Evolutionary conservation across 768 basidiomycete genomes (phyloP).

Genomic region (Termitomyces heimii): DNA sequence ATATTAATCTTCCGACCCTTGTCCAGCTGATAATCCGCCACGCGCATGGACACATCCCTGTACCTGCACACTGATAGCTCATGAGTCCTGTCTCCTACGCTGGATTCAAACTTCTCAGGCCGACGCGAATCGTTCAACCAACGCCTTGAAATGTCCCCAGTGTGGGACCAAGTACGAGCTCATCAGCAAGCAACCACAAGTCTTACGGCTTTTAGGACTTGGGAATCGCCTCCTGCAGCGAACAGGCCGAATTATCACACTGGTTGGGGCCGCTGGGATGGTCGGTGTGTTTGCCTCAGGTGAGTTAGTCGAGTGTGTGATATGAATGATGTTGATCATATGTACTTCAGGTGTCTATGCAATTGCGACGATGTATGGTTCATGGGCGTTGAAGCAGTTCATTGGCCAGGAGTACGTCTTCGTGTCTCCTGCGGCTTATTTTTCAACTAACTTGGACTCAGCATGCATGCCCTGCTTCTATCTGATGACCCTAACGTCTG

Average conservation of each 20-base stretch:
- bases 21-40: conserved; percentile 42
- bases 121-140: conserved; percentile 43
- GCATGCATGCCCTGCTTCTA: conserved; percentile 59
- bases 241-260: conserved; percentile 46
- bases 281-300: conserved; percentile 57
- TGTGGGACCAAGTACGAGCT: conserved; percentile 64
- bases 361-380: conserved; percentile 62
- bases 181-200: conserved; percentile 53
- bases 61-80: conserved; percentile 73
- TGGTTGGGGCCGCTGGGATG: conserved; percentile 43
- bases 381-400: conserved; percentile 63
- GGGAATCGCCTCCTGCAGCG: conserved; percentile 45
- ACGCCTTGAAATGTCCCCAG: conserved; percentile 78
- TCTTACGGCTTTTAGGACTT: conserved; percentile 43
- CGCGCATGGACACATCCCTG: conserved; percentile 76
- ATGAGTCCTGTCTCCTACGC: conserved; percentile 71
- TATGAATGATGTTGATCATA: not conserved
- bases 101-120: conserved; percentile 75
- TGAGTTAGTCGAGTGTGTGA: conserved; percentile 22
- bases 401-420: conserved; percentile 57
- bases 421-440: not conserved
- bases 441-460: conserved; percentile 14
- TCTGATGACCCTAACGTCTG: conserved; percentile 67
- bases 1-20: not conserved
- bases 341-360: conserved; percentile 29